Base-by-base conservation (phyloP, 352 stramenopile genomes). In the Paralagenidium karlingii region DNA sequence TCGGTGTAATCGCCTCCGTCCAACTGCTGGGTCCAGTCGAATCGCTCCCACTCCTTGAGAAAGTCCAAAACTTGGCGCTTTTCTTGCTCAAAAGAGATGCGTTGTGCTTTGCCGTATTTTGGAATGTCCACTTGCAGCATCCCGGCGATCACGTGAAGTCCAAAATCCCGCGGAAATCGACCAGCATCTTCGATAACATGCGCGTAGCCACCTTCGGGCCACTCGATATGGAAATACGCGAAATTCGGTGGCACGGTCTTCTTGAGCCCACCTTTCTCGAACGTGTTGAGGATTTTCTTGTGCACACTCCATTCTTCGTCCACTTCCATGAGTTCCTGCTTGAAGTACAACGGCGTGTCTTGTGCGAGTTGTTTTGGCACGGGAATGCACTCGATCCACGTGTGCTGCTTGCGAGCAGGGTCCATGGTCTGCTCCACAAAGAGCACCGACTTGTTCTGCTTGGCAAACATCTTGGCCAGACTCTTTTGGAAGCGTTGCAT, bases 191-290 rank as follows among this genome's bases (percentile, higher is more conserved):
- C 71, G 19, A 91, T 88, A 30, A 91, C 73, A 27, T 91, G 77
- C 0, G 62, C 74, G 25, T 86, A 91, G 15, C 77, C 65, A n/a
- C 51, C 52, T 0, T 30, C 28, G 2, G 45, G 39, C 78, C 78
- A 91, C 48, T 84, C 71, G 29, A 91, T 83, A 47, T 91, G 70
- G 44, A 88, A 91, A 34, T 89, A 91, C 20, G 75, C 52, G 44
- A 88, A 87, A n/a, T 81, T 73, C 16, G 63, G 58, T 6, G 78
- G 78, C 5, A 91, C 56, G 28, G 81, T 60, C 20, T 57, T 63
- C 42, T 63, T 65, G 24, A 88, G 53, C 3, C 70, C 70, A 7
- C 66, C 64, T 24, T 53, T 53, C 29, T 73, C 61, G 33, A 44
- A 66, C 8, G 71, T 87, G 40, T 85, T 63, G 22, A 36, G 30